Evolutionary conservation across 352 stramenopile genomes (phyloP).

Genomic region (Phytophthora kernoviae): DNA sequence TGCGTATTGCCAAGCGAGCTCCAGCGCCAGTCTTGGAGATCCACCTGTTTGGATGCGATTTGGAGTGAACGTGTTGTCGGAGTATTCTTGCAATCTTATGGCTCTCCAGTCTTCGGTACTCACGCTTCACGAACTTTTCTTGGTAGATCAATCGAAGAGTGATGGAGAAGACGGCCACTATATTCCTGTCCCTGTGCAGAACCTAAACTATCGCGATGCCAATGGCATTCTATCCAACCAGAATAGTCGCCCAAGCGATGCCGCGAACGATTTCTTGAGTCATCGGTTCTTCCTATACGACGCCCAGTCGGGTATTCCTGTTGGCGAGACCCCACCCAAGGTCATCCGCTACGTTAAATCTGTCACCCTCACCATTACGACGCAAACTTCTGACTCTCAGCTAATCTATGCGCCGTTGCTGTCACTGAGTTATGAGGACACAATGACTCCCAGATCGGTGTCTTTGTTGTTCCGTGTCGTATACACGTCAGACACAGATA

Average conservation of each 20-base stretch:
- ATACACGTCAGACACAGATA: conserved; percentile 83
- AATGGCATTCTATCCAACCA: conserved; percentile 76
- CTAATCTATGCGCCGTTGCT: conserved; percentile 75
- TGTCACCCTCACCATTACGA: conserved; percentile 72
- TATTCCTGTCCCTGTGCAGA: conserved; percentile 89
- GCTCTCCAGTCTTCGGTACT: conserved; percentile 47
- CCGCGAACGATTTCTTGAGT: conserved; percentile 84
- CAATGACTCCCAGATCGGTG: conserved; percentile 26
- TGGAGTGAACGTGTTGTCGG: conserved; percentile 55
- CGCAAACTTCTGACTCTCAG: conserved; percentile 46
- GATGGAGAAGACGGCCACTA: conserved; percentile 57
- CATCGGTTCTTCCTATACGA: conserved; percentile 95
- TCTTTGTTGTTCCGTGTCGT: conserved; percentile 79
- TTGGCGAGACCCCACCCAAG: conserved; percentile 47
- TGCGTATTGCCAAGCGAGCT: conserved; percentile 65
- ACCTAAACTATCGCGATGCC: conserved; percentile 80
- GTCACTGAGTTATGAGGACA: conserved; percentile 81
- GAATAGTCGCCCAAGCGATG: conserved; percentile 62
- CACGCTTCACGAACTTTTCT: conserved; percentile 91
- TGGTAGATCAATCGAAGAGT: conserved; percentile 81
- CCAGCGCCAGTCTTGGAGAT: conserved; percentile 7
- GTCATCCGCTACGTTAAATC: conserved; percentile 74
- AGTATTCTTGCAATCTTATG: conserved; percentile 77
- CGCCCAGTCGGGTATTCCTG: conserved; percentile 61
- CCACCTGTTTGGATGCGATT: conserved; percentile 81